Evolutionary conservation across 169 alveolate genomes (phyloP).

Genomic region (Babesia microti): DNA sequence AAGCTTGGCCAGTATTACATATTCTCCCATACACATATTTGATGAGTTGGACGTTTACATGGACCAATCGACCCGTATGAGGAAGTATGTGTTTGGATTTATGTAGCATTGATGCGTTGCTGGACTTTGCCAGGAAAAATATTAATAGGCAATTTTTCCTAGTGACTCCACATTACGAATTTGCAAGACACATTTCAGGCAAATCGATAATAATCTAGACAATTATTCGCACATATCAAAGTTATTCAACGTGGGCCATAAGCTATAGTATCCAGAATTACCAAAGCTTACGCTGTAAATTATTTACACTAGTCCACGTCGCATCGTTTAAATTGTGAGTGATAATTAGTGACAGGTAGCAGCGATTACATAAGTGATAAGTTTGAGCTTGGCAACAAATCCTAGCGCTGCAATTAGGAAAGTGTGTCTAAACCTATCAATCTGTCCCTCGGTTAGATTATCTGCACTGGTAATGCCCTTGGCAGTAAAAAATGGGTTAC

Average conservation of each 20-base stretch:
- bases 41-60: conserved; percentile 48
- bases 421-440: conserved; percentile 33
- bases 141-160: conserved; percentile 36
- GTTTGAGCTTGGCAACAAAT: conserved; percentile 25
- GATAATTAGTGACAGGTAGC: too few relatives aligned
- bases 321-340: too few relatives aligned
- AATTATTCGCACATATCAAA: conserved; percentile 26
- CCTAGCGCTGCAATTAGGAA: conserved; percentile 31
- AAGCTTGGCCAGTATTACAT: conserved; percentile 38
- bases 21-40: conserved; percentile 44
- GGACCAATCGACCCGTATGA: conserved; percentile 43
- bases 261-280: too few relatives aligned
- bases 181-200: conserved; percentile 43
- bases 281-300: too few relatives aligned
- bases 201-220: conserved; percentile 4
- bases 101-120: conserved; percentile 32
- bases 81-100: conserved; percentile 7
- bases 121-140: conserved; percentile 27
- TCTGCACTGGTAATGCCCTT: too few relatives aligned
- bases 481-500: too few relatives aligned
- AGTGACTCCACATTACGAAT: conserved; percentile 44
- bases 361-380: too few relatives aligned
- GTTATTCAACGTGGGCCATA: conserved; percentile 27
- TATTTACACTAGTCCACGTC: too few relatives aligned
- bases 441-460: conserved; percentile 26